Conservation (phyloP, 441 rosid genomes). For the Populus trichocarpa region DNA sequence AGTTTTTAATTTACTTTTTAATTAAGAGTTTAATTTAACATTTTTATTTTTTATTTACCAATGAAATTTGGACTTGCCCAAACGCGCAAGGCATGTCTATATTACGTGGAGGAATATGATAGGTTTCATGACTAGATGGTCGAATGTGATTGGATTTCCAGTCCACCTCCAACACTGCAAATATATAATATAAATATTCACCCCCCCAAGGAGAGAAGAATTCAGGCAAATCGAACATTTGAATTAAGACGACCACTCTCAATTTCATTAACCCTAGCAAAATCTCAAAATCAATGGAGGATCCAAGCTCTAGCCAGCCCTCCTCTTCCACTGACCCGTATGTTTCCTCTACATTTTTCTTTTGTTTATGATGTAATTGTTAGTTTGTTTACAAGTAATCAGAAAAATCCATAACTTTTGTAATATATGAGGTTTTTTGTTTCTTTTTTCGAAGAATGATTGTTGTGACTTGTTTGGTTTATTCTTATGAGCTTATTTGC, state of each 20-base stretch:
- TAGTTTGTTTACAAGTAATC: not conserved
- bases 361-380: not conserved
- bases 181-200: too few species aligned
- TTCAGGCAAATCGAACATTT: not conserved
- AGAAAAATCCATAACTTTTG: not conserved
- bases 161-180: not conserved
- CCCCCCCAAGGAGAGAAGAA: too few species aligned
- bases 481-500: not conserved
- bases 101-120: not conserved
- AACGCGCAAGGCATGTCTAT: not conserved
- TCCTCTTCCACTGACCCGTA: slow-evolving; percentile 23
- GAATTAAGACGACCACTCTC: not conserved
- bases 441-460: not conserved
- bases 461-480: not conserved
- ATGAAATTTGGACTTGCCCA: not conserved
- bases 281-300: slow-evolving; percentile 11
- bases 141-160: not conserved
- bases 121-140: not conserved
- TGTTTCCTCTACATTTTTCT: not conserved
- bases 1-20: too few species aligned
- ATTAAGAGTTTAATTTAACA: too few species aligned
- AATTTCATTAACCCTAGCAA: not conserved
- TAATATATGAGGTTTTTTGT: not conserved
- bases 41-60: too few species aligned
- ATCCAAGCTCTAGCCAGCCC: slow-evolving; percentile 14